Evolutionary conservation across 2,329 filamentous ascomycete species (phyloP).

Genomic region (Phialophora chinensis): DNA sequence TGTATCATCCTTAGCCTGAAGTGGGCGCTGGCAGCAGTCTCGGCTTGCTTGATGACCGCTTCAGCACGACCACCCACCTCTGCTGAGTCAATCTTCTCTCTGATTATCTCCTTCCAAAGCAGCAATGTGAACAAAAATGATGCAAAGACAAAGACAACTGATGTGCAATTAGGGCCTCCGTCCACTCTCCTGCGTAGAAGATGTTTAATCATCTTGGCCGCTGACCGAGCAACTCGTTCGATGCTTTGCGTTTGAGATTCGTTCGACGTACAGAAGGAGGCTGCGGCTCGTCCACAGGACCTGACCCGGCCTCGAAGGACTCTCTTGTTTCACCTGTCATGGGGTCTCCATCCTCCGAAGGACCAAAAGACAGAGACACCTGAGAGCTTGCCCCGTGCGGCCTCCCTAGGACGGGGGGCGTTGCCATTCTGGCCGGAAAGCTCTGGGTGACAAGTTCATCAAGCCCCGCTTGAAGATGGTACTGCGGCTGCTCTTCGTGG

Average conservation of each 20-base stretch:
- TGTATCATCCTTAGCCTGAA: slow-evolving; percentile 98
- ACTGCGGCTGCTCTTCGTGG: neutral
- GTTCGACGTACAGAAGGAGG: neutral
- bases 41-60: slow-evolving; percentile 40
- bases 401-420: neutral
- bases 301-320: neutral
- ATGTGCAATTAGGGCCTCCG: neutral
- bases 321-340: neutral
- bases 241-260: slow-evolving; percentile 15
- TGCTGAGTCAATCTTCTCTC: slow-evolving; percentile 57
- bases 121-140: neutral
- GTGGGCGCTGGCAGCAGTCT: slow-evolving; percentile 42
- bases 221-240: neutral
- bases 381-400: neutral
- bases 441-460: neutral
- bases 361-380: slow-evolving; percentile 5
- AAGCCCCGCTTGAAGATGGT: neutral
- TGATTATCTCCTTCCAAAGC: slow-evolving; percentile 40
- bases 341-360: neutral
- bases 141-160: neutral
- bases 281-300: neutral
- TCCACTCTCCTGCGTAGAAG: neutral
- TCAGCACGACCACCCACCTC: slow-evolving; percentile 43
- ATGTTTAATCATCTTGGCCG: neutral
- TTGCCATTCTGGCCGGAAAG: slow-evolving; percentile 3